Percentiles rank a stretch among this genome's conserved stretches.
phyloP scores from a whole-genome alignment of 2,329 filamentous ascomycete species.

The Malbranchea cinnamomea region DNA sequence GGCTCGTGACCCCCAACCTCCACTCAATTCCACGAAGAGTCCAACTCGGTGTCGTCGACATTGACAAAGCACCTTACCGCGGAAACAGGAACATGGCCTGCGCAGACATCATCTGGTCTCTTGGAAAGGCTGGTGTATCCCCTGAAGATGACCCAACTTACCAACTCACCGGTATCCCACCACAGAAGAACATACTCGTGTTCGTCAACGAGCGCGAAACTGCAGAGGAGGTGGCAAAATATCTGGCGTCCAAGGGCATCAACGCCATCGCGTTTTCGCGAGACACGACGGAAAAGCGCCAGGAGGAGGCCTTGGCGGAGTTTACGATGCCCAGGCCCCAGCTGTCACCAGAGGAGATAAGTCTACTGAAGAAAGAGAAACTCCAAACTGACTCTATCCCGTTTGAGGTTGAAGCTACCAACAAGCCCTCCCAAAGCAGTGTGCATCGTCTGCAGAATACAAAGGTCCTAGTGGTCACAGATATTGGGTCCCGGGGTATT shows the following conservation, averaged over 20 bases:
- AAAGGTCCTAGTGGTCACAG: conserved; percentile 86
- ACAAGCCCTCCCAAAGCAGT: conserved; percentile 6
- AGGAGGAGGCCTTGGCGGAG: conserved; percentile 58
- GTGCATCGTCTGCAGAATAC: conserved; percentile 40
- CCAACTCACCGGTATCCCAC: conserved; percentile 28
- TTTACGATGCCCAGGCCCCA: conserved; percentile 43
- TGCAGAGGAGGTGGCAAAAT: conserved; percentile 64
- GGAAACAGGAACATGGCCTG: conserved; percentile 89
- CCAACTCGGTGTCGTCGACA: conserved; percentile 83
- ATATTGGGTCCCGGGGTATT: conserved; percentile 82
- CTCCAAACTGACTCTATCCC: conserved; percentile 9
- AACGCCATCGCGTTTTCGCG: conserved; percentile 73
- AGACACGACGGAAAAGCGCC: conserved; percentile 64
- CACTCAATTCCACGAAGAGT: conserved; percentile 92
- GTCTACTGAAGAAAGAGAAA: conserved; percentile 8
- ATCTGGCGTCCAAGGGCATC: conserved; percentile 70
- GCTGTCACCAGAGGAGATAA: conserved; percentile 17
- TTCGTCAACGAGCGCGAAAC: conserved; percentile 96
- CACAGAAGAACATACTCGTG: conserved; percentile 75
- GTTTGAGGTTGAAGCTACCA: conserved; percentile 8
- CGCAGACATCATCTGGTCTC: conserved; percentile 86
- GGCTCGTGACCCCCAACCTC: conserved; percentile 86
- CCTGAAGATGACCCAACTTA: conserved; percentile 18
- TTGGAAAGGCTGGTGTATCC: conserved; percentile 59
- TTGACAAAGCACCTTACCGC: conserved; percentile 80